Base-by-base conservation (phyloP, 2,329 filamentous ascomycete genomes). In the Alternaria novae-zelandiae region DNA sequence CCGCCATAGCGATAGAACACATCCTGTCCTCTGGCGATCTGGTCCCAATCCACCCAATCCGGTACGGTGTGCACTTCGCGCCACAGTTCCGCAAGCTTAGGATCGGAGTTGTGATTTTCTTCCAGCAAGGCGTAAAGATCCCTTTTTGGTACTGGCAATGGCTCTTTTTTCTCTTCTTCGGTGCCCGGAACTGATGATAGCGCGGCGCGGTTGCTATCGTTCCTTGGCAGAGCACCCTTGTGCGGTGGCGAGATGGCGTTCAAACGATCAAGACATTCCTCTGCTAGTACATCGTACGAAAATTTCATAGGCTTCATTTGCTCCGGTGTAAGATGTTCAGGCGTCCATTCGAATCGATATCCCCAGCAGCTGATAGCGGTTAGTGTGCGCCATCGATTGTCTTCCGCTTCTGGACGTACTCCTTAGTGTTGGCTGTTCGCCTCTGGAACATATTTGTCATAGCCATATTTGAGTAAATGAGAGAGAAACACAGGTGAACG, bases 1-100 rank as follows among this genome's bases (percentile, higher is more conserved):
- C 88, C 88, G 17, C 88, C 90, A 77, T 94, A 94, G 36, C 91
- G 87, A 77, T 92, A 94, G 73, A 94, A 93, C 0, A 93, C 87
- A 69, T 91, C 87, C 75, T 95, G 91, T 0, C 91, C 92, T 71
- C 91, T 84, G 63, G 85, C 83, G 59, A 95, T 90, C 74, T 93
- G 90, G 2, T 86, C 86, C 91, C 91, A 94, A 74, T 94, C 88
- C 3, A 94, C 91, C 91, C 91, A 94, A 1, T 86, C 83, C 0
- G 91, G 92, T 5, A 93, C 79, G 0, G 85, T 88, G 61, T 88
- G 90, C 59, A 91, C 83, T 72, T 93, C 84, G 0, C 79, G 76
- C 91, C 91, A 94, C 9, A 95, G 80, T 57, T 85, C 70, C 8
- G 77, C 71, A 21, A 89, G 80, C 43, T 86, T 85, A 23, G 85